Conservation (phyloP, 306 rosid genomes). For the Rosa persica region DNA sequence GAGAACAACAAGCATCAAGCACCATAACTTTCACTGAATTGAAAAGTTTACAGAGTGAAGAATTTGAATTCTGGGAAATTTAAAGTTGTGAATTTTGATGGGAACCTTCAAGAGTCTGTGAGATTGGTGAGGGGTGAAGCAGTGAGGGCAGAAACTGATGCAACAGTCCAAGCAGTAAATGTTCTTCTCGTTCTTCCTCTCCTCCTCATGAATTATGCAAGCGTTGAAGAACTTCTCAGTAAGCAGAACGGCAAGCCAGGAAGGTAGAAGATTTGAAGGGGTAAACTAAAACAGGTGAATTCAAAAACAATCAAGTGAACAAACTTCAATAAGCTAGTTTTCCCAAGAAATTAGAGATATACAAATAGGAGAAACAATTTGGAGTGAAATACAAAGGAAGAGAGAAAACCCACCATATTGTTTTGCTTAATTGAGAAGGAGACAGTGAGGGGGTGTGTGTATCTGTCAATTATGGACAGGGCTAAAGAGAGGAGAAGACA, state of each 20-base stretch:
- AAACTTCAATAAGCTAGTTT: slow-evolving; percentile 11
- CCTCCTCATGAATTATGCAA: slow-evolving; percentile 77
- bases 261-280: slow-evolving; percentile 47
- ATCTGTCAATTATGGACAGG: slow-evolving; percentile 17
- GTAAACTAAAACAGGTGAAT: slow-evolving; percentile 29
- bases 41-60: neutral
- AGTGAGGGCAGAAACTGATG: slow-evolving; percentile 89
- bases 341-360: neutral
- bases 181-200: slow-evolving; percentile 88
- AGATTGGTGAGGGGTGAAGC: slow-evolving; percentile 64
- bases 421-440: neutral
- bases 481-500: slow-evolving; percentile 26
- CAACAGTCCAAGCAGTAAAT: slow-evolving; percentile 86
- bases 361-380: neutral
- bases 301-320: neutral
- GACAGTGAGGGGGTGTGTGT: neutral
- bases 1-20: neutral
- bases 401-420: slow-evolving; percentile 47
- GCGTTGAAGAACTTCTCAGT: slow-evolving; percentile 90
- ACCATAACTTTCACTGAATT: neutral
- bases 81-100: neutral
- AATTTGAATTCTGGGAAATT: neutral
- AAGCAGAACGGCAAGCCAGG: slow-evolving; percentile 76
- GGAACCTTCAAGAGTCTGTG: slow-evolving; percentile 83
- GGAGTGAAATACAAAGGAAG: neutral